A percentile compares a stretch with the other conserved stretches of the same genome.
Conservation (phyloP, 768 basidiomycete species). For the Pleurotus djamor region DNA sequence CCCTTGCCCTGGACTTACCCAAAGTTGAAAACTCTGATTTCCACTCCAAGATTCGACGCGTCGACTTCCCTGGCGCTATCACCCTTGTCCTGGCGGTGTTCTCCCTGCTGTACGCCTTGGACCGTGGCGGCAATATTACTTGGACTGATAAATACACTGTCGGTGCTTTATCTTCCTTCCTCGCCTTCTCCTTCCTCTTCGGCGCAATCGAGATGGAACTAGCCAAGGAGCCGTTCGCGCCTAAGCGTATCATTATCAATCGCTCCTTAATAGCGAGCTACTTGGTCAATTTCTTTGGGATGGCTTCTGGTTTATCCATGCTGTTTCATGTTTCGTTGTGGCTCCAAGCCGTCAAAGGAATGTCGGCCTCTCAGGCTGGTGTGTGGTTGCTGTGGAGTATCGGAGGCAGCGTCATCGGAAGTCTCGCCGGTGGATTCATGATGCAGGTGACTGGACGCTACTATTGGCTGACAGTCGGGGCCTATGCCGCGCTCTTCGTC, state of each 20-base stretch:
- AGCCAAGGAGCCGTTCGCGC: conserved; percentile 60
- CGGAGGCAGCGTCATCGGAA: conserved; percentile 44
- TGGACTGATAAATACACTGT: conserved; percentile 41
- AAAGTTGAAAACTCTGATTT: conserved; percentile 36
- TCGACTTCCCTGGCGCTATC: conserved; percentile 62
- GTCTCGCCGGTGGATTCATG: conserved; percentile 46
- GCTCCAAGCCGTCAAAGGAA: conserved; percentile 52
- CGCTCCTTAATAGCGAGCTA: conserved; percentile 41
- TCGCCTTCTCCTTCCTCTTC: conserved; percentile 34
- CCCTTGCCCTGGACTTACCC: conserved; percentile 53
- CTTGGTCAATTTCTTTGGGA: conserved; percentile 56
- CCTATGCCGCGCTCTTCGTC: conserved; percentile 32
- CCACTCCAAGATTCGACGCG: conserved; percentile 48
- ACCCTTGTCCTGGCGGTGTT: conserved; percentile 55
- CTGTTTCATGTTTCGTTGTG: conserved; percentile 57
- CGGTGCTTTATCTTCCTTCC: conserved; percentile 29
- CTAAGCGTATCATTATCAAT: conserved; percentile 49
- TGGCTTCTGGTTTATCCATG: conserved; percentile 39
- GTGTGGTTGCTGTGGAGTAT: conserved; percentile 50
- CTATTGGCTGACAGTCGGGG: conserved; percentile 45
- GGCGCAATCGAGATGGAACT: conserved; percentile 42
- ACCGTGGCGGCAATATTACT: conserved; percentile 48
- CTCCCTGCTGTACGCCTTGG: conserved; percentile 55
- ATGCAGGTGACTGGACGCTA: conserved; percentile 62
- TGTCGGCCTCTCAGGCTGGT: conserved; percentile 46